Evolutionary conservation across 495 filamentous ascomycete species (phyloP).

Genomic region (Aspergillus asperescens): DNA sequence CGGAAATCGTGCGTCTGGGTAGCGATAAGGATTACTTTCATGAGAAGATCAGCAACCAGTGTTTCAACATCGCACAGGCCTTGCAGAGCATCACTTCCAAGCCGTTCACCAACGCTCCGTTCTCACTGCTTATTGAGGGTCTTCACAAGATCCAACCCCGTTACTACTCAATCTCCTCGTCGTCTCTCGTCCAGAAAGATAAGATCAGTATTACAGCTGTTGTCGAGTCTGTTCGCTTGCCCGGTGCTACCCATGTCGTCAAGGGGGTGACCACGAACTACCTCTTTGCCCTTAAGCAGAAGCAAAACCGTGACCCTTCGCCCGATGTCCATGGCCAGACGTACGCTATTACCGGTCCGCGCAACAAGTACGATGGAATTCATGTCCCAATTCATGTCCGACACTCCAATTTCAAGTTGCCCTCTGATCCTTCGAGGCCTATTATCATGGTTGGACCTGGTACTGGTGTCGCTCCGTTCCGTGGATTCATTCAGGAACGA

Average conservation of each 20-base stretch:
- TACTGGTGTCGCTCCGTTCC: constrained; percentile 94
- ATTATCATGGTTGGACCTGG: constrained; percentile 95
- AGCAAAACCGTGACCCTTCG: constrained; percentile 84
- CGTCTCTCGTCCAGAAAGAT: constrained; percentile 87
- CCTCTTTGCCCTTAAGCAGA: constrained; percentile 90
- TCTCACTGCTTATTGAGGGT: constrained; percentile 92
- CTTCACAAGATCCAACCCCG: constrained; percentile 92
- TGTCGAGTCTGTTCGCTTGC: constrained; percentile 75
- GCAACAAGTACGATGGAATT: constrained; percentile 96
- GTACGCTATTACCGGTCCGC: constrained; percentile 83
- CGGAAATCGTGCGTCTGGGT: constrained; percentile 82
- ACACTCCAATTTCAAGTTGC: constrained; percentile 98
- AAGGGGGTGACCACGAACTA: constrained; percentile 98
- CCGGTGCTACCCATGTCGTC: constrained; percentile 74
- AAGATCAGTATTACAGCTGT: constrained; percentile 93
- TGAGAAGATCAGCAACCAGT: constrained; percentile 72
- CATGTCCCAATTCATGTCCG: constrained; percentile 94
- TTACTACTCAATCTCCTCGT: constrained; percentile 99
- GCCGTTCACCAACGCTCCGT: constrained; percentile 78
- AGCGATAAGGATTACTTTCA: constrained; percentile 96
- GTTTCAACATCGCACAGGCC: constrained; percentile 86
- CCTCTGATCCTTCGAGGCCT: constrained; percentile 88
- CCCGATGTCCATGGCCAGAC: constrained; percentile 83
- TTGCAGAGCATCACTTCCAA: constrained; percentile 69
- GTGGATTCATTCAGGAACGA: constrained; percentile 91